phyloP scores from a whole-genome alignment of 805 yeast genomes.

The Cephaloascus albidus region DNA sequence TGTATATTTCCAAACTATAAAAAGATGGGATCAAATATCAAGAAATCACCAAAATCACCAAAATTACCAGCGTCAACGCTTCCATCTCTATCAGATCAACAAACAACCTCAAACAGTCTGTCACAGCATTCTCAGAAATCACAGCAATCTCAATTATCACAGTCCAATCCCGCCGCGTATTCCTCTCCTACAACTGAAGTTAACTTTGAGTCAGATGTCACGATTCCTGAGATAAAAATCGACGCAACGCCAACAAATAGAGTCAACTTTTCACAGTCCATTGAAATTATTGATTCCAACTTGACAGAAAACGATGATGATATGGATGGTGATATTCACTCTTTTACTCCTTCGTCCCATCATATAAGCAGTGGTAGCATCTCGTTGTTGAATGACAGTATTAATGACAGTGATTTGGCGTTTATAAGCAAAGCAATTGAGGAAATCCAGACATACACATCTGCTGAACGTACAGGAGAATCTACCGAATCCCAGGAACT shows the following conservation, averaged over 20 bases:
- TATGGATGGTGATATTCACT: neutral
- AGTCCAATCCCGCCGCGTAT: neutral
- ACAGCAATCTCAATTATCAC: too few relatives aligned
- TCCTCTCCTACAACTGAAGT: neutral
- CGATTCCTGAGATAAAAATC: neutral
- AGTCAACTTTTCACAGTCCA: neutral
- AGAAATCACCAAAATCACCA: too few relatives aligned
- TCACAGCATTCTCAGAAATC: too few relatives aligned
- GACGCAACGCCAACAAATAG: neutral
- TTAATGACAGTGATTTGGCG: neutral
- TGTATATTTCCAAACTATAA: too few relatives aligned
- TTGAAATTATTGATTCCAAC: neutral
- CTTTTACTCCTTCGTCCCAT: neutral
- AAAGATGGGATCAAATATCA: too few relatives aligned
- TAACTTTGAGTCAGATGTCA: neutral
- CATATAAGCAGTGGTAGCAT: neutral
- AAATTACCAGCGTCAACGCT: too few relatives aligned
- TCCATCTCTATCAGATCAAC: too few relatives aligned
- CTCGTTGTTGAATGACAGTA: neutral
- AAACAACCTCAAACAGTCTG: too few relatives aligned
- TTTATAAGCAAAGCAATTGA: neutral
- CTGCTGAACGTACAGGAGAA: too few relatives aligned
- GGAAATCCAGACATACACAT: neutral
- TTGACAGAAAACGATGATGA: neutral
- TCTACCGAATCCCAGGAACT: neutral